phyloP scores from a whole-genome alignment of 345 rosid genomes.

The Fremontodendron californicum region DNA sequence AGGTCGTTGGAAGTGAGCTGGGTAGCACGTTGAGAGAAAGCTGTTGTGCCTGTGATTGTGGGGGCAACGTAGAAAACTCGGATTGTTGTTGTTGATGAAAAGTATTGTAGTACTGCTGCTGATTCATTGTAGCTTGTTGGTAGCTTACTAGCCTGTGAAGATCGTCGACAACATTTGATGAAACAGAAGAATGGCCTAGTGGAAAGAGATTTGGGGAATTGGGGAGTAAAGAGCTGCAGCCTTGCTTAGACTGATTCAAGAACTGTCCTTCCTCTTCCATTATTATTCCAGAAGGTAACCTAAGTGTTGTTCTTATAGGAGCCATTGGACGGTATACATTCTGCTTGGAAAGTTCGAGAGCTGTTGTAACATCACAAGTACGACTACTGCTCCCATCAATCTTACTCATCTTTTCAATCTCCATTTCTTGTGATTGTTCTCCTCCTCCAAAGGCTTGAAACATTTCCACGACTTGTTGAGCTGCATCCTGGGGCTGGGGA shows the following conservation, averaged over 20 bases:
- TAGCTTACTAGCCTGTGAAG: conserved; percentile 64
- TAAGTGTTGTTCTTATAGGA: conserved; percentile 26
- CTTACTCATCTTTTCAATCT: conserved; percentile 33
- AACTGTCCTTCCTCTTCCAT: conserved; percentile 33
- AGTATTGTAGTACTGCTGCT: conserved; percentile 29
- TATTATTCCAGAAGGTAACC: conserved; percentile 23
- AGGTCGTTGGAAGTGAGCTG: conserved; percentile 36
- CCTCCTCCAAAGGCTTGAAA: conserved; percentile 18
- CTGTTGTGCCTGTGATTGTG: conserved; percentile 40
- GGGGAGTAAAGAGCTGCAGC: conserved; percentile 16
- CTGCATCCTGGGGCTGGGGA: conserved; percentile 3
- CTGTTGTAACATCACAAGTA: conserved; percentile 59
- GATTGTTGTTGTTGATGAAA: conserved; percentile 31
- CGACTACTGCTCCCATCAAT: conserved; percentile 49
- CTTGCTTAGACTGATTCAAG: conserved; percentile 26
- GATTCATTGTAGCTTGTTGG: conserved; percentile 46
- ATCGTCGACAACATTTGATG: conserved; percentile 49
- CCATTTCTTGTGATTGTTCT: conserved; percentile 22
- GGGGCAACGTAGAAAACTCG: conserved; percentile 31
- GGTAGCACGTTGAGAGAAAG: conserved; percentile 46
- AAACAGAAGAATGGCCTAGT: conserved; percentile 24
- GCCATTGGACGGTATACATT: conserved; percentile 43
- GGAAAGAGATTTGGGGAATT: conserved; percentile 22
- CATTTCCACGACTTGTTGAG: conserved; percentile 22
- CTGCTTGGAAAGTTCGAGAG: conserved; percentile 60